These are phyloP conservation scores for Chimonanthus praecox DNA, from an alignment of 164 flowering plant genomes.

Conservation along the genomic window DNA sequence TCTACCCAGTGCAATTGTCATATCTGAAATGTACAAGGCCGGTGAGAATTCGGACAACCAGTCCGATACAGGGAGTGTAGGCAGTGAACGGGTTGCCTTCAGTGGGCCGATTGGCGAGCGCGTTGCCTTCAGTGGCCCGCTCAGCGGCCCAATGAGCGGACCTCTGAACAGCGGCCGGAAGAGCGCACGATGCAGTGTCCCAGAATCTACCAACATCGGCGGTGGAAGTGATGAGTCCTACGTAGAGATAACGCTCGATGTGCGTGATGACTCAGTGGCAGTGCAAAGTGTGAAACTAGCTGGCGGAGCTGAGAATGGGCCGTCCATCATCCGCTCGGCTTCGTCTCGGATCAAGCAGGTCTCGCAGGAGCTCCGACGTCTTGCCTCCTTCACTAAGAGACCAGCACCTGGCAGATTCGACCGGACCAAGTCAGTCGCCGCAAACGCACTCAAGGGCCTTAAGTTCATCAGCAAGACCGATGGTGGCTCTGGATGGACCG, in stretches of 20 bases:
- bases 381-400: constrained; percentile 31
- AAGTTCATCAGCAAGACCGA: constrained; percentile 74
- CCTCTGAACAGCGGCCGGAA: constrained; percentile 34
- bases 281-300: constrained; percentile 61
- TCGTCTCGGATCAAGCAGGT: too few species aligned
- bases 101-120: constrained; percentile 21
- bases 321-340: too few species aligned
- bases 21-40: too few species aligned
- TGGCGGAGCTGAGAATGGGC: constrained; percentile 40
- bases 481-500: constrained; percentile 62
- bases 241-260: constrained; percentile 64
- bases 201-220: constrained; percentile 16
- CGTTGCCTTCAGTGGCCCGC: too few species aligned
- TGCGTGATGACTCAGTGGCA: constrained; percentile 53
- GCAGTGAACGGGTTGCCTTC: constrained; percentile 32
- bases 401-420: constrained; percentile 33
- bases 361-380: constrained; percentile 19
- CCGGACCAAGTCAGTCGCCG: constrained; percentile 66
- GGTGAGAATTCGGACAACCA: constrained; percentile 23
- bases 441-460: constrained; percentile 79
- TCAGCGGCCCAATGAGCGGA: constrained; percentile 23
- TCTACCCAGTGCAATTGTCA: too few species aligned
- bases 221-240: constrained; percentile 16
- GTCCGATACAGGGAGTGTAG: constrained; percentile 54
- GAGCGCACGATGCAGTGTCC: constrained; percentile 47